Percentiles rank a stretch among this genome's conserved stretches.
phyloP scores from a whole-genome alignment of 2,329 filamentous ascomycete genomes.

The Epichloe sylvatica region DNA sequence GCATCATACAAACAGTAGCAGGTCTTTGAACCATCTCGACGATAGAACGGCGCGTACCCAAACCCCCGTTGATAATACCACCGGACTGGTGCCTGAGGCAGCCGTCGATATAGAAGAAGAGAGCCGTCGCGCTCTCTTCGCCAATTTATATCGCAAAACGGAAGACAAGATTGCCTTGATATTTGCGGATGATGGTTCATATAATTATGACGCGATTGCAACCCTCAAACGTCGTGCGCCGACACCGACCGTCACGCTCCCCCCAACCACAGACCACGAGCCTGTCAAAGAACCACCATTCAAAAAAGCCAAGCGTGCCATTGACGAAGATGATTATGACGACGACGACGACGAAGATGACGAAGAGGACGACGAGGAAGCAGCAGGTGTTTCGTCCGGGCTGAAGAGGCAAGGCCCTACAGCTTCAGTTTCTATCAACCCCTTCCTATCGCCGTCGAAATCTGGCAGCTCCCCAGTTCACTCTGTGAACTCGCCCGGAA shows the following conservation, averaged over 20 bases:
- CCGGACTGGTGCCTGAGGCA: slow-evolving; percentile 46
- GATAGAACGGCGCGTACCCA: slow-evolving; percentile 40
- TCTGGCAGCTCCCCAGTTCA: slow-evolving; percentile 53
- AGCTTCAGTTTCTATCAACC: slow-evolving; percentile 38
- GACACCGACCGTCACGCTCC: slow-evolving; percentile 29
- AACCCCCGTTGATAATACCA: slow-evolving; percentile 36
- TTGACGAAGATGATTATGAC: slow-evolving; percentile 75
- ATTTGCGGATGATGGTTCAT: slow-evolving; percentile 47
- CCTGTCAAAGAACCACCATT: slow-evolving; percentile 45
- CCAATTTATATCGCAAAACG: slow-evolving; percentile 60
- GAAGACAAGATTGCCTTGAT: slow-evolving; percentile 65
- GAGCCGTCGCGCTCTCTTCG: slow-evolving; percentile 58
- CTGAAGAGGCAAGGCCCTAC: slow-evolving; percentile 36
- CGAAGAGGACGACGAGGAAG: slow-evolving; percentile 53
- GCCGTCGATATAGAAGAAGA: slow-evolving; percentile 50
- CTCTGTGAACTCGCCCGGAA: slow-evolving; percentile 47
- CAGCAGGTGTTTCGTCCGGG: slow-evolving; percentile 35
- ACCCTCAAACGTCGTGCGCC: slow-evolving; percentile 32
- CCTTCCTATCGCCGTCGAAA: slow-evolving; percentile 54
- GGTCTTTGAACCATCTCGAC: slow-evolving; percentile 44
- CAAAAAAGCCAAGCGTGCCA: slow-evolving; percentile 64
- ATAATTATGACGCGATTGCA: slow-evolving; percentile 39
- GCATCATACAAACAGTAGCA: slow-evolving; percentile 31
- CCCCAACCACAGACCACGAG: slow-evolving; percentile 43
- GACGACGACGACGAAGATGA: slow-evolving; percentile 48